Evolutionary conservation across 495 filamentous ascomycete species (phyloP), one percentile per base, ranked within the genome.

Genomic region (Elaphomyces granulatus): DNA sequence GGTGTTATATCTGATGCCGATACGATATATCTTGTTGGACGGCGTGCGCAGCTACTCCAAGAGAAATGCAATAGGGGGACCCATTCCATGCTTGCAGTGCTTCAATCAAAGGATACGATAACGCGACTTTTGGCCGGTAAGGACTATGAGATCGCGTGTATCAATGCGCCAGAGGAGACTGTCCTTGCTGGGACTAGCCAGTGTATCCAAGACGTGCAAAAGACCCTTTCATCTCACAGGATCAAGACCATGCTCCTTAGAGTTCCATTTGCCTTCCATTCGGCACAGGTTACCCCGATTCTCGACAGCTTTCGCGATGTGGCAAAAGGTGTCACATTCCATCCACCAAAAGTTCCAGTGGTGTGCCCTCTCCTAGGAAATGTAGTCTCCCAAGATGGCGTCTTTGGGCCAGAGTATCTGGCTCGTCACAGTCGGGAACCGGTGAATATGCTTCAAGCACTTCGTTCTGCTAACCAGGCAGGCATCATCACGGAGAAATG

Each of bases 1-100:
- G 87, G 84, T 37, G 77, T 93, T 10, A 59, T 94, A 8, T 81
- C 79, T 7, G 79, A 74, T 20, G 75, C 72, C 45, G 86, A 93
- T 50, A 78, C 80, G 18, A 76, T 94, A 48, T 83, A 80, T 48
- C 68, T 94, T 6, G 80, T 86, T 37, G 87, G 86, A 16, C 67
- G 71, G 28, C 75, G 87, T 35, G 87, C 87, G 20, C 68, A 76
- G 46, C 65, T 93, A n/a, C 67, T 93, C 3, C 71, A 78, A 12
- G 64, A 77, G 20, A 72, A 78, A 47, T 90, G 83, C 64, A 74
- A 69, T 19, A 59, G 70, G 17, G 74, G 80, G 43, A 85, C 74
- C 3, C 86, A 92, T 45, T 55, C 61, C 4, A 75, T 75, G 71
- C 53, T 75, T 17, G 71, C 68, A 15, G 60, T 70, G 2, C 59